A percentile compares a stretch with the other conserved stretches of the same genome.
Conservation (phyloP, 495 filamentous ascomycete species). For the Penicillium angulare region DNA sequence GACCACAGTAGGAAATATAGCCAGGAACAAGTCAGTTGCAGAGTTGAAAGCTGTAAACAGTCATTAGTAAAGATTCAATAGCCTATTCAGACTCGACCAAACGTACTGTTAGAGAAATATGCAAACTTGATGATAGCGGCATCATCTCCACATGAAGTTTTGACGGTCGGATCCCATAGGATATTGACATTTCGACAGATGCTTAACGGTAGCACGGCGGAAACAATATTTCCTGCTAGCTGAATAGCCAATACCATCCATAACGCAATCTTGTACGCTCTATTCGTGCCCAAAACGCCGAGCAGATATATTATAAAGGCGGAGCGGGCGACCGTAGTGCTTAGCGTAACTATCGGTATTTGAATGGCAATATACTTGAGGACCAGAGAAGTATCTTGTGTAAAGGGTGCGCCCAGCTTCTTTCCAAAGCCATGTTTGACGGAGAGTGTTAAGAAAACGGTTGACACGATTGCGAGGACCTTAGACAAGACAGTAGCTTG, state of each 20-base stretch:
- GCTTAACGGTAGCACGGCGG: slow-evolving; percentile 28
- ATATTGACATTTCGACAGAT: slow-evolving; percentile 28
- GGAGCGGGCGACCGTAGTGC: slow-evolving; percentile 32
- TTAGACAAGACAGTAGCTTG: slow-evolving; percentile 6
- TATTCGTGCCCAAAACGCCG: slow-evolving; percentile 29
- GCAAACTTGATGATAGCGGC: slow-evolving; percentile 27
- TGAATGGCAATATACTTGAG: slow-evolving; percentile 34
- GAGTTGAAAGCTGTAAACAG: slow-evolving; percentile 38
- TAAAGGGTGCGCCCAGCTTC: slow-evolving; percentile 14
- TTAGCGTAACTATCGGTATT: slow-evolving; percentile 32
- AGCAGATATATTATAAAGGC: slow-evolving; percentile 36
- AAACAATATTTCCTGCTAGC: slow-evolving; percentile 28
- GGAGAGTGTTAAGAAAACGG: slow-evolving; percentile 25
- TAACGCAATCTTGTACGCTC: slow-evolving; percentile 23
- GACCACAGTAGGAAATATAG: slow-evolving; percentile 39
- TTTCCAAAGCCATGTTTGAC: slow-evolving; percentile 32
- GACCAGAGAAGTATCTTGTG: slow-evolving; percentile 14
- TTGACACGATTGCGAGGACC: slow-evolving; percentile 26
- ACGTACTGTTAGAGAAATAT: slow-evolving; percentile 35
- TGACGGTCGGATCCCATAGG: slow-evolving; percentile 25
- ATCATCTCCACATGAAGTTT: slow-evolving; percentile 26
- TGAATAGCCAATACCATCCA: slow-evolving; percentile 28
- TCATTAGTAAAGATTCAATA: too few relatives aligned
- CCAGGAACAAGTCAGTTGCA: slow-evolving; percentile 40
- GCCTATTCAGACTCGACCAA: not conserved